Conservation (phyloP, 805 yeast species). For the Ogataea henricii region DNA sequence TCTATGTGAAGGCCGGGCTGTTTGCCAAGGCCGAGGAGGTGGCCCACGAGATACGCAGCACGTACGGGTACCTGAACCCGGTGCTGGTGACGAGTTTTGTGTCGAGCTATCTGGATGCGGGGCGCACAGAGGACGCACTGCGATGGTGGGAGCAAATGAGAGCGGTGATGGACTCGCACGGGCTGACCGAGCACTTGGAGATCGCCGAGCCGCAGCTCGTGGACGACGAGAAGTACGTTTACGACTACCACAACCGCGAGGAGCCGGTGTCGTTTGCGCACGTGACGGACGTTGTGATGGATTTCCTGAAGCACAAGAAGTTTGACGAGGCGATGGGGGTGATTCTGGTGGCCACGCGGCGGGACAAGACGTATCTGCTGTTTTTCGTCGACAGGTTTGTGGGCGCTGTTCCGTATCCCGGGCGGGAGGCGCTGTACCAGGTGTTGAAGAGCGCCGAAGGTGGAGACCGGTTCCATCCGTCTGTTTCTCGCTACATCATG, state of each 20-base stretch:
- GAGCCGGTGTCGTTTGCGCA: slow-evolving; percentile 31
- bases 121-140: slow-evolving; percentile 31
- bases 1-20: slow-evolving; percentile 38
- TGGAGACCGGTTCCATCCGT: slow-evolving; percentile 16
- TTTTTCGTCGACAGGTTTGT: slow-evolving; percentile 22
- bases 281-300: slow-evolving; percentile 27
- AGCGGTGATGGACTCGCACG: slow-evolving; percentile 27
- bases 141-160: slow-evolving; percentile 37
- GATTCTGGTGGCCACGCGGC: slow-evolving; percentile 21
- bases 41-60: slow-evolving; percentile 30
- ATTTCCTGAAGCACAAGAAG: slow-evolving; percentile 22
- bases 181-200: slow-evolving; percentile 24
- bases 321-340: slow-evolving; percentile 26
- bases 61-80: slow-evolving; percentile 40
- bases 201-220: slow-evolving; percentile 25
- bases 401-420: slow-evolving; percentile 22
- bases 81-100: slow-evolving; percentile 39
- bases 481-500: slow-evolving; percentile 19
- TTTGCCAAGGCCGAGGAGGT: slow-evolving; percentile 40
- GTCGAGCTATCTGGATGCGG: slow-evolving; percentile 32
- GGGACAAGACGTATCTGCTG: slow-evolving; percentile 27
- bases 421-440: slow-evolving; percentile 26
- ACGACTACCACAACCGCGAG: slow-evolving; percentile 31
- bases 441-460: slow-evolving; percentile 11
- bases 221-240: slow-evolving; percentile 25